Percentiles rank a stretch among this genome's conserved stretches.
These are phyloP conservation scores for Phytophthora hybrid DNA, from an alignment of 352 stramenopile species.

Conservation along the genomic window DNA sequence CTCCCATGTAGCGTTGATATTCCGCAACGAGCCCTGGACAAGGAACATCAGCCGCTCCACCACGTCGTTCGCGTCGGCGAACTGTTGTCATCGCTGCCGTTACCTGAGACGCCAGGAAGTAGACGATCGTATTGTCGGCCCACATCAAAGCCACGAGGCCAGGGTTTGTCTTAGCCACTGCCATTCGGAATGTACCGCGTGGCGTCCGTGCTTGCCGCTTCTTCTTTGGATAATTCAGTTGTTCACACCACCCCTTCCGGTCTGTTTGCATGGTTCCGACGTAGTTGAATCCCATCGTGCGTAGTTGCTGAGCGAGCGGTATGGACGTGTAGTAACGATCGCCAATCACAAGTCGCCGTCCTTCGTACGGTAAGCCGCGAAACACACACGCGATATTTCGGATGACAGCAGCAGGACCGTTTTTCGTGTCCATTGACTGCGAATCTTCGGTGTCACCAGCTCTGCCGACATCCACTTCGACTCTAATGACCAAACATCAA, in stretches of 20 bases:
- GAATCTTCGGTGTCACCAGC: background rate
- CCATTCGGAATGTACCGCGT: too few species aligned
- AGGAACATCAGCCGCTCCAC: too few species aligned
- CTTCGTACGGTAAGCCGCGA: background rate
- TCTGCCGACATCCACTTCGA: background rate
- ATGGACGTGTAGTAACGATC: background rate
- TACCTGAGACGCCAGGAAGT: too few species aligned
- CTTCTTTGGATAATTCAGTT: too few species aligned
- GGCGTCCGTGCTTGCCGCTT: too few species aligned
- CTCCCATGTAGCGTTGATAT: too few species aligned
- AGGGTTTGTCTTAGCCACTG: too few species aligned
- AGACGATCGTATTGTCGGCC: too few species aligned
- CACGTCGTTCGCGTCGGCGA: too few species aligned
- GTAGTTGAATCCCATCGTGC: background rate
- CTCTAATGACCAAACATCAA: background rate
- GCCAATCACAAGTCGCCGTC: background rate
- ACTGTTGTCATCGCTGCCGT: too few species aligned
- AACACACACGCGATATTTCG: background rate
- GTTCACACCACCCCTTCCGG: background rate
- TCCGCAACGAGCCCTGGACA: too few species aligned
- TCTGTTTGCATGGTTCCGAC: background rate
- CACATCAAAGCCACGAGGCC: too few species aligned
- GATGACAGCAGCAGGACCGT: background rate
- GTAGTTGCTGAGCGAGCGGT: background rate
- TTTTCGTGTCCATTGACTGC: background rate